phyloP scores from a whole-genome alignment of 129 eudicot genomes.

The Escallonia herrerae region DNA sequence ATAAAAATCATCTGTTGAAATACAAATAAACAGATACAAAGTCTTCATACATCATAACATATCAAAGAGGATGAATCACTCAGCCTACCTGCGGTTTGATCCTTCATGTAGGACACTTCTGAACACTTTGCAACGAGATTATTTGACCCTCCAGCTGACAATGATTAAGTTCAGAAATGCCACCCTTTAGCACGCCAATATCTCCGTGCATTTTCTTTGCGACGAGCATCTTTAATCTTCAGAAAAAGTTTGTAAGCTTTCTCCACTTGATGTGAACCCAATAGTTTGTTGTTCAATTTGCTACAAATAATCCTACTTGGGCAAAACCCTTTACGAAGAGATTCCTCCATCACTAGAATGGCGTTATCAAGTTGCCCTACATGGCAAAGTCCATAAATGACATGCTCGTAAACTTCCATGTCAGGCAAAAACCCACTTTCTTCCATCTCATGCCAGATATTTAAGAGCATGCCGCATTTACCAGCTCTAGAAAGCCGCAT shows the following conservation, averaged over 20 bases:
- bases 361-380: slow-evolving; percentile 82
- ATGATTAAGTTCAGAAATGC: slow-evolving; percentile 48
- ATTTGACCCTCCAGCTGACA: neutral
- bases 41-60: no score
- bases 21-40: no score
- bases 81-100: no score
- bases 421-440: slow-evolving; percentile 62
- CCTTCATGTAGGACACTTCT: no score
- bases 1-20: no score
- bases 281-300: slow-evolving; percentile 58
- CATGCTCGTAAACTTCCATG: slow-evolving; percentile 66
- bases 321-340: slow-evolving; percentile 64
- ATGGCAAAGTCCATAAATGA: slow-evolving; percentile 76
- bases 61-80: no score
- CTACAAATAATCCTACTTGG: slow-evolving; percentile 70
- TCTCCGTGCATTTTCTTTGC: slow-evolving; percentile 58
- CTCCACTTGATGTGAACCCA: slow-evolving; percentile 62
- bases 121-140: neutral
- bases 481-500: slow-evolving; percentile 77
- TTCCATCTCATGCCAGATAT: slow-evolving; percentile 82
- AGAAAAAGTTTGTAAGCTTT: slow-evolving; percentile 65
- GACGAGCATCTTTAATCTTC: slow-evolving; percentile 61
- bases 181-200: slow-evolving; percentile 91
- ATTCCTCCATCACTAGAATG: slow-evolving; percentile 64
- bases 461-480: slow-evolving; percentile 82